Evolutionary conservation across 352 stramenopile genomes (phyloP), one percentile per base, ranked within the genome.

Genomic region (Phytophthora pinifolia): DNA sequence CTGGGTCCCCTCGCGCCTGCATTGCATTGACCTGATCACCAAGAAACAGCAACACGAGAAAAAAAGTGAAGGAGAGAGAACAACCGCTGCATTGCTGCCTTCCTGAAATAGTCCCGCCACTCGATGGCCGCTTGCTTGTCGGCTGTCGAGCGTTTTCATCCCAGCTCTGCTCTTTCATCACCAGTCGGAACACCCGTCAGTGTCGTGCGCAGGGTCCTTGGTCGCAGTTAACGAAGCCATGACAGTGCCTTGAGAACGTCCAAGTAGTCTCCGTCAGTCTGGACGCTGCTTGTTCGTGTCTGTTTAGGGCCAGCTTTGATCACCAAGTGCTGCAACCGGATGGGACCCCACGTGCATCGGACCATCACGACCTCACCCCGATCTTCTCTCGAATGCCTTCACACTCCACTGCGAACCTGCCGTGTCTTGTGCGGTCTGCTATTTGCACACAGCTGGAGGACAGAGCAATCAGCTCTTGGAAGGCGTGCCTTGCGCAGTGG

Each of bases 1-100:
- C 68, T n/a, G 73, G 53, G 52, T 89, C 76, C 4, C 72, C 74
- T 47, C 52, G 61, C 34, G 43, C 32, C 51, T 70, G 61, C 60
- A 74, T 66, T 70, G 61, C 60, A 74, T 66, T 6, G 36, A 12
- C 34, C 32, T 29, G 18, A 59, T 34, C 44, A 46, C 13, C 44
- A 55, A 2, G 17, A 54, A 62, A 7, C 22, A 54, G 18, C 8
- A 57, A 27, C 15, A 35, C 39, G 54, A 29, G 31, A 46, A 25
- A 27, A 2, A 42, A 54, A 54, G 27, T 53, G 22, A 54, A 34
- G 44, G 18, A 59, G 49, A 68, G 45, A 56, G 44, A 70, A 69
- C 43, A 61, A 43, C 59, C 46, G 20, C 47, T 72, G 49, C 58
- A 72, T 72, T 72, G 42, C 54, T 59, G 59, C 38, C 44, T 58